phyloP scores from a whole-genome alignment of 2,329 filamentous ascomycete genomes.

The Exophiala calicioides region DNA sequence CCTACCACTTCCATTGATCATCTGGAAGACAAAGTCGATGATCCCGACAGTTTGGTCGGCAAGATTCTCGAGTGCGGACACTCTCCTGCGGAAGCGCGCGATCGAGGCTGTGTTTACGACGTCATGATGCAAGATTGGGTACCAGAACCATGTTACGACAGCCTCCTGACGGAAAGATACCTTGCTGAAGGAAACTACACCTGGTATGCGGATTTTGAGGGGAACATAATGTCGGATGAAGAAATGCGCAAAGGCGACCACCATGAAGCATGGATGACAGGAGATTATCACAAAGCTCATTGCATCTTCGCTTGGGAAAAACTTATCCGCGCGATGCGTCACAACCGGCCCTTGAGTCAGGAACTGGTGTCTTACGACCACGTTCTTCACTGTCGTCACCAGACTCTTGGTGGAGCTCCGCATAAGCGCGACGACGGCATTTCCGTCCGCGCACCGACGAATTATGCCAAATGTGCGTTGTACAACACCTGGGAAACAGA shows the following conservation, averaged over 20 bases:
- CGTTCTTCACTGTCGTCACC: constrained; percentile 27
- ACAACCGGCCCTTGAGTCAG: constrained; percentile 23
- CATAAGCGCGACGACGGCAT: constrained; percentile 20
- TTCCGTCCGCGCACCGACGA: constrained; percentile 24
- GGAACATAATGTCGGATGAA: constrained; percentile 17
- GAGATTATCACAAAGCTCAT: constrained; percentile 25
- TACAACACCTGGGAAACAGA: constrained; percentile 26
- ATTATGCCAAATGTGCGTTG: constrained; percentile 26
- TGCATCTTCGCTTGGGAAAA: constrained; percentile 29
- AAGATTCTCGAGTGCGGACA: constrained; percentile 22
- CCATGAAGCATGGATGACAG: constrained; percentile 19
- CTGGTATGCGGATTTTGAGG: constrained; percentile 24
- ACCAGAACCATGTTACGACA: constrained; percentile 27
- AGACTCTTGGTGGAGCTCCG: constrained; percentile 12
- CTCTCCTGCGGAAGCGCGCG: constrained; percentile 20
- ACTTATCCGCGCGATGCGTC: constrained; percentile 25
- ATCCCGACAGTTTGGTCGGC: not conserved
- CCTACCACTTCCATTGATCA: constrained; percentile 10
- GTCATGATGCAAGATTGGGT: constrained; percentile 30
- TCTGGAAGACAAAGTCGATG: not conserved
- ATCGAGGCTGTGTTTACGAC: constrained; percentile 27
- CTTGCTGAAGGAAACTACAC: constrained; percentile 26
- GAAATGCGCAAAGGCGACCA: constrained; percentile 29
- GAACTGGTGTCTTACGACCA: constrained; percentile 28
- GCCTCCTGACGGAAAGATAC: constrained; percentile 24